These are phyloP conservation scores for Tetraselmis chui DNA, from an alignment of 139 green algal species.

Conservation along the genomic window DNA sequence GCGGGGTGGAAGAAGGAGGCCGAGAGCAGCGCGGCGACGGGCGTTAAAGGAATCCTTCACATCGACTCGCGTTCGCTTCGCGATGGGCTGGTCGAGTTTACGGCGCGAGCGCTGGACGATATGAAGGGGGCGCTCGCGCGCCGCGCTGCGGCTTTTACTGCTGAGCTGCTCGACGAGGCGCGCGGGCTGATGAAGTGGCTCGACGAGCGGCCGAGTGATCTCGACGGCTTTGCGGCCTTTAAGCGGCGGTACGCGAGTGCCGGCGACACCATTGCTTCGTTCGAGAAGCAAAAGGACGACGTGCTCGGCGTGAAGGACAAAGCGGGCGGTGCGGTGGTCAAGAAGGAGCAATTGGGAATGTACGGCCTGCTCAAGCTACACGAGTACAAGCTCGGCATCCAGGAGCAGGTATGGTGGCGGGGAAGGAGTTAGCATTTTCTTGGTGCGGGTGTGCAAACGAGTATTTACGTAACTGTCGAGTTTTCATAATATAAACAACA, in stretches of 20 bases:
- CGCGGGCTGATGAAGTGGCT: neutral
- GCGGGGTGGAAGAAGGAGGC: constrained; percentile 9
- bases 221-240: constrained; percentile 5
- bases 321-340: too few relatives aligned
- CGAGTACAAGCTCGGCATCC: constrained; percentile 6
- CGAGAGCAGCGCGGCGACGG: neutral
- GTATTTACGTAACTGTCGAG: too few relatives aligned
- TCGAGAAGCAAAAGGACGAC: constrained; percentile 1
- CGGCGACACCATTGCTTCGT: neutral
- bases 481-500: too few relatives aligned
- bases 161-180: neutral
- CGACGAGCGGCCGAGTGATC: neutral
- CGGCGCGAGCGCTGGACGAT: neutral
- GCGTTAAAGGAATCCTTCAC: constrained; percentile 4
- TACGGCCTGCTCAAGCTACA: constrained; percentile 11
- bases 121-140: constrained; percentile 2
- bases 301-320: neutral
- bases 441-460: too few relatives aligned
- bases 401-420: too few relatives aligned
- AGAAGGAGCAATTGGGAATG: constrained; percentile 4
- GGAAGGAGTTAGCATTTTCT: too few relatives aligned
- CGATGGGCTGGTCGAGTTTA: neutral
- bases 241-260: neutral
- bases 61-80: constrained; percentile 1
- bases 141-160: neutral